phyloP scores from a whole-genome alignment of 495 filamentous ascomycete species.

The Hypomontagnella monticulosa region DNA sequence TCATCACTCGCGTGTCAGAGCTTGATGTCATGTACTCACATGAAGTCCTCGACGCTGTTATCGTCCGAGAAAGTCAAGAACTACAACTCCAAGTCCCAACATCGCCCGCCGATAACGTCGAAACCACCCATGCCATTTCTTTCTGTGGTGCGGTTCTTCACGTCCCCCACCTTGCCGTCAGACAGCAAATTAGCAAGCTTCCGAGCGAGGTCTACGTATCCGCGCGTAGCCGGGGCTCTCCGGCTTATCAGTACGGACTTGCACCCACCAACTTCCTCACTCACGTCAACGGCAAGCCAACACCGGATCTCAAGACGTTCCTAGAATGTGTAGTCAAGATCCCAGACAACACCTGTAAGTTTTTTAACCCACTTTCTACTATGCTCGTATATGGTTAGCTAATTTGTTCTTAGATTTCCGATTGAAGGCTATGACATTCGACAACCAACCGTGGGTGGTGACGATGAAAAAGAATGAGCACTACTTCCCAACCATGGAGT shows the following conservation, averaged over 20 bases:
- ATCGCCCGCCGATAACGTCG: constrained; percentile 86
- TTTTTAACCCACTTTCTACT: constrained; percentile 2
- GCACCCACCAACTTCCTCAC: constrained; percentile 98
- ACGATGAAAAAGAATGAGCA: constrained; percentile 99
- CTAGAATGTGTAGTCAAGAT: constrained; percentile 82
- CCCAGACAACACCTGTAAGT: constrained; percentile 87
- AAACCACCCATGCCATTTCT: constrained; percentile 88
- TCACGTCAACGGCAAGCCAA: constrained; percentile 87
- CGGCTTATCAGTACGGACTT: constrained; percentile 90
- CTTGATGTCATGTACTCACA: constrained; percentile 97
- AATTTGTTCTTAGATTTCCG: constrained; percentile 74
- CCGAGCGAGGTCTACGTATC: constrained; percentile 97
- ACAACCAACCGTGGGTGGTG: constrained; percentile 96
- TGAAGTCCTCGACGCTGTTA: constrained; percentile 80
- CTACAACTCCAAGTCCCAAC: constrained; percentile 82
- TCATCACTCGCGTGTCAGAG: constrained; percentile 92
- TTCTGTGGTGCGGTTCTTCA: constrained; percentile 97
- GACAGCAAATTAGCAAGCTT: constrained; percentile 96
- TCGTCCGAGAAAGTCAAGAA: constrained; percentile 87
- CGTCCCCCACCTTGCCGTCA: constrained; percentile 92
- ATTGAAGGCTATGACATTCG: constrained; percentile 91
- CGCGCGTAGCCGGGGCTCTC: constrained; percentile 82
- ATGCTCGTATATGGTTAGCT: constrained; percentile 8
- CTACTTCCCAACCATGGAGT: constrained; percentile 94
- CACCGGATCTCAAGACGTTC: constrained; percentile 82